A percentile compares a stretch with the other conserved stretches of the same genome.
phyloP scores from a whole-genome alignment of 345 rosid species.

The Eutrema yunnanense region DNA sequence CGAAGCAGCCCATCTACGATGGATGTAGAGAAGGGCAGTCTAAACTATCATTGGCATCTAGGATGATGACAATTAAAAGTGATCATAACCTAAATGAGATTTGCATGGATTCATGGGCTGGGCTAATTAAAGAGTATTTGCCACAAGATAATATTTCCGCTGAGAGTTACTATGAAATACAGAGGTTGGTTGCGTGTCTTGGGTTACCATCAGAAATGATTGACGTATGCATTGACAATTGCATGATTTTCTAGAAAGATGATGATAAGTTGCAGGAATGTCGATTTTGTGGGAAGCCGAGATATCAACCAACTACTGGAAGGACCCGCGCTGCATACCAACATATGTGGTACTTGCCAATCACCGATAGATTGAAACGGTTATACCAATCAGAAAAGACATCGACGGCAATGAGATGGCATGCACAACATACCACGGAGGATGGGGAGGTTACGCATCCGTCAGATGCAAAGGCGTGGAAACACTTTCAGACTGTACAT shows the following conservation, averaged over 20 bases:
- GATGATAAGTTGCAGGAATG: neutral
- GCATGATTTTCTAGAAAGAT: neutral
- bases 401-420: too few species aligned
- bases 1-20: too few species aligned
- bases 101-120: neutral
- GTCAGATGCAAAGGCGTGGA: too few species aligned
- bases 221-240: neutral
- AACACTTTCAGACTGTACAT: too few species aligned
- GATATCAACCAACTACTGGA: too few species aligned
- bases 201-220: neutral
- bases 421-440: too few species aligned
- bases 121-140: neutral
- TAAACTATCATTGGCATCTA: neutral
- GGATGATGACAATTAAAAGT: neutral
- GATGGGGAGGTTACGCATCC: too few species aligned
- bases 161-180: neutral
- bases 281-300: neutral
- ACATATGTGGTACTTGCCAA: neutral
- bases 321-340: neutral
- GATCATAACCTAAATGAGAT: neutral
- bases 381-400: neutral
- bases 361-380: neutral
- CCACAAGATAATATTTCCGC: neutral
- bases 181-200: neutral
- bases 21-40: too few species aligned